Percentiles rank a stretch among this genome's conserved stretches.
Conservation (phyloP, 2,329 filamentous ascomycete species). For the Colletotrichum shisoi region DNA sequence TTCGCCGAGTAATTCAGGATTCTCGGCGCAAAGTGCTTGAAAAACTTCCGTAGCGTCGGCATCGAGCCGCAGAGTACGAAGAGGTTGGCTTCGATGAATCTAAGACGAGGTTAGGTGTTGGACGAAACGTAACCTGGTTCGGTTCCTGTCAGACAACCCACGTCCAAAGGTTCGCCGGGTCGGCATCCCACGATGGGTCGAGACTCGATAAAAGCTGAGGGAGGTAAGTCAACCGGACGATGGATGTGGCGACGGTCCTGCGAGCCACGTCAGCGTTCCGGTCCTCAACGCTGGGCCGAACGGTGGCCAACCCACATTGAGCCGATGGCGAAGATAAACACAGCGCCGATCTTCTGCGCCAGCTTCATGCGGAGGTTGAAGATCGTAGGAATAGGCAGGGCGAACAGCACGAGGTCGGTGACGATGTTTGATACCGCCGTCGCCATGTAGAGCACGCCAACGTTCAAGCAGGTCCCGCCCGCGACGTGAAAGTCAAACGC, state of each 20-base stretch:
- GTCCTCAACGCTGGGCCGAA: no score
- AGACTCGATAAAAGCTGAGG: slow-evolving; percentile 20
- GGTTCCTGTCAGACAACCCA: not conserved
- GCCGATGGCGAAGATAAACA: slow-evolving; percentile 56
- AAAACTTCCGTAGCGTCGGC: slow-evolving; percentile 52
- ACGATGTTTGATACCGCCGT: slow-evolving; percentile 58
- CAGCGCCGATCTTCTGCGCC: slow-evolving; percentile 57
- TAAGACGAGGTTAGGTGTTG: slow-evolving; percentile 5
- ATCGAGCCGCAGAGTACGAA: slow-evolving; percentile 54
- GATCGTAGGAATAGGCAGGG: slow-evolving; percentile 57
- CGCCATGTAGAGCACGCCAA: slow-evolving; percentile 57
- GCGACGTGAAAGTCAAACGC: slow-evolving; percentile 46
- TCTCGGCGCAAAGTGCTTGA: slow-evolving; percentile 49
- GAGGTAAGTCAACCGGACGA: slow-evolving; percentile 27
- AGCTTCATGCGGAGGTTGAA: slow-evolving; percentile 54
- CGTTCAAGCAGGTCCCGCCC: slow-evolving; percentile 54
- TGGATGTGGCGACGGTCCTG: slow-evolving; percentile 33
- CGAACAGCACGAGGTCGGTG: slow-evolving; percentile 58
- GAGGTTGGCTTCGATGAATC: slow-evolving; percentile 52
- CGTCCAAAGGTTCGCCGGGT: slow-evolving; percentile 38
- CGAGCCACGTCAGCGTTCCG: not conserved
- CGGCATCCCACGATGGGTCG: slow-evolving; percentile 36
- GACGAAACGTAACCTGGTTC: not conserved
- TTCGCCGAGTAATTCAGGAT: slow-evolving; percentile 42
- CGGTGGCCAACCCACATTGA: slow-evolving; percentile 41